Conservation (phyloP, 257 asterid genomes). For the Solanum microdontum region DNA sequence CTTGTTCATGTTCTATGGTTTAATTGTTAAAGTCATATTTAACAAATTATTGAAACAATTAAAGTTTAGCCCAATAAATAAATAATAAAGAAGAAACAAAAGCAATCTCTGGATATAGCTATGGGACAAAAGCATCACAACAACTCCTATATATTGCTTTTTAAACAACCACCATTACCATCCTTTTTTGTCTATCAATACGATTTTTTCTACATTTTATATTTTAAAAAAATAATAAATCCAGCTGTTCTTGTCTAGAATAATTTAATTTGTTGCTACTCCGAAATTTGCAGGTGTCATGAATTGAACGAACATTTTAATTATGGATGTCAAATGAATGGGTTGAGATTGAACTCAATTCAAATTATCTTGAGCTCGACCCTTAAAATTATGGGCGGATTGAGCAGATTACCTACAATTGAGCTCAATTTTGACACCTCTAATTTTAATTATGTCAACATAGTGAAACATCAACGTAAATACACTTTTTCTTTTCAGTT, state of each 20-base stretch:
- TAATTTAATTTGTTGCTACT: background rate
- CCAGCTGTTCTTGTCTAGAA: background rate
- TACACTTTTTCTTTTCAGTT: too few relatives aligned
- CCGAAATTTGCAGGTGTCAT: background rate
- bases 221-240: too few relatives aligned
- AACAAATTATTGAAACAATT: background rate
- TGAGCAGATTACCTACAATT: too few relatives aligned
- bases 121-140: background rate
- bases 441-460: too few relatives aligned
- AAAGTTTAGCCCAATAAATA: background rate
- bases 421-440: too few relatives aligned
- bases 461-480: background rate
- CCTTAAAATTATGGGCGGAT: too few relatives aligned
- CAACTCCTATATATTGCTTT: background rate
- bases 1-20: background rate
- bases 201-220: background rate
- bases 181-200: background rate
- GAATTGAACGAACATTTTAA: background rate
- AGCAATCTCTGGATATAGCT: background rate
- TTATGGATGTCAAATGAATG: too few relatives aligned
- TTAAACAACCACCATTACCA: background rate
- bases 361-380: too few relatives aligned
- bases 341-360: too few relatives aligned
- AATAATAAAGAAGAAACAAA: background rate
- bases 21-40: background rate